Base-by-base conservation (phyloP, 179 eudicot species). In the Silene noctiflora region DNA sequence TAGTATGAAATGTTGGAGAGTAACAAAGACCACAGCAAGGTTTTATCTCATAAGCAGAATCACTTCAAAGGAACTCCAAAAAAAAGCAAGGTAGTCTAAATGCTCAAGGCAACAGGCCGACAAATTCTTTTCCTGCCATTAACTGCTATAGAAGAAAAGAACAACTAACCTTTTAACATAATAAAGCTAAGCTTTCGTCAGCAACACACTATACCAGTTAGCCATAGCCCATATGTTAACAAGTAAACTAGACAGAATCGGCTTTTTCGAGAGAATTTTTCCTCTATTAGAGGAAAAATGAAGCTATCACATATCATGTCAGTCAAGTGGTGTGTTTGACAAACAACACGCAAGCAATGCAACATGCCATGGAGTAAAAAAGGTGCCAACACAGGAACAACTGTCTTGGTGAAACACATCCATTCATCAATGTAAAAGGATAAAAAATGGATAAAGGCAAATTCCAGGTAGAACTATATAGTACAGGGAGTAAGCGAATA, bases 351-450 rank as follows among this genome's bases (percentile, higher is more conserved):
- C n/a, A 53, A 53, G 59, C 4, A 3, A 53, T 17, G 59, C n/a
- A 53, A 53, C 33, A 44, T 22, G 51, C 5, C 73, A 44, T 29
- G 51, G 73, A 35, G 27, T 10, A 48, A 12, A n/a, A 35, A 6
- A 10, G n/a, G 16, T 46, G 59, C 59, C 9, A 21, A 46, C 35
- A 69, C 20, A 55, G 24, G 11, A 44, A 21, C 17, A 69, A 27
- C 10, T 4, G 35, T 22, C n/a, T 69, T 20, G 73, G 33, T 69
- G 73, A 21, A 42, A 21, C 13, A 10, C 24, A 67, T 67, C 35
- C 4, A 67, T 67, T 19, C 4, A 39, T 39, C 71, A 46, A 69
- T 46, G 73, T 69, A 69, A 33, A n/a, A 66, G 21, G 70, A 66
- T 25, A 39, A 9, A 31, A 35, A 25, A 65, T 29, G 8, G 6